Evolutionary conservation across 2,329 filamentous ascomycete species (phyloP).

Genomic region (Simplicillium aogashimaense): DNA sequence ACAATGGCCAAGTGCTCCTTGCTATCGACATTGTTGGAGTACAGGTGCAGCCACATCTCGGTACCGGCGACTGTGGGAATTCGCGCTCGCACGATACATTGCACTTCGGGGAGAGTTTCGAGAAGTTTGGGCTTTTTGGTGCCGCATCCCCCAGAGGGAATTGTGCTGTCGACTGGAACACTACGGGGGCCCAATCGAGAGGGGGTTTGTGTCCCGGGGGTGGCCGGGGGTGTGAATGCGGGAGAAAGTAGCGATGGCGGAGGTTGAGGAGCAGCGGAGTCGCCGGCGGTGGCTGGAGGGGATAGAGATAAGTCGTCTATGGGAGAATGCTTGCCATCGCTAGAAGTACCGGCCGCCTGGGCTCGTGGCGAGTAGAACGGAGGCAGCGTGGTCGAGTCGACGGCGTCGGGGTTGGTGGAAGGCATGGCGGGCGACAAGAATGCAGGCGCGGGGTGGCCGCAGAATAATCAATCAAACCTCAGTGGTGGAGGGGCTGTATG

Average conservation of each 20-base stretch:
- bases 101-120: slow-evolving; percentile 69
- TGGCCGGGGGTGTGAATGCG: slow-evolving; percentile 66
- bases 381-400: slow-evolving; percentile 26
- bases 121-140: slow-evolving; percentile 62
- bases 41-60: slow-evolving; percentile 95
- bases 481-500: too few species aligned
- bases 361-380: slow-evolving; percentile 37
- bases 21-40: slow-evolving; percentile 83
- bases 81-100: slow-evolving; percentile 85
- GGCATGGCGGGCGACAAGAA: slow-evolving; percentile 2
- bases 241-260: slow-evolving; percentile 73
- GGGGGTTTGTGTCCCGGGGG: slow-evolving; percentile 49
- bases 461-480: too few species aligned
- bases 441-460: too few species aligned
- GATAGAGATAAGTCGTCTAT: slow-evolving; percentile 27
- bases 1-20: slow-evolving; percentile 98
- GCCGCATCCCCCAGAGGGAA: slow-evolving; percentile 49
- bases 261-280: slow-evolving; percentile 17
- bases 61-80: slow-evolving; percentile 88
- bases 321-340: slow-evolving; percentile 9
- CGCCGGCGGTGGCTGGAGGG: slow-evolving; percentile 8
- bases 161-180: slow-evolving; percentile 50
- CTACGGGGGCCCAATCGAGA: slow-evolving; percentile 33
- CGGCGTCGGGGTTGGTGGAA: slow-evolving; percentile 14
- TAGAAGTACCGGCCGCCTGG: slow-evolving; percentile 13